These are phyloP conservation scores for Dactylellina drechsleri DNA, from an alignment of 2,329 filamentous ascomycete genomes.

Conservation along the genomic window DNA sequence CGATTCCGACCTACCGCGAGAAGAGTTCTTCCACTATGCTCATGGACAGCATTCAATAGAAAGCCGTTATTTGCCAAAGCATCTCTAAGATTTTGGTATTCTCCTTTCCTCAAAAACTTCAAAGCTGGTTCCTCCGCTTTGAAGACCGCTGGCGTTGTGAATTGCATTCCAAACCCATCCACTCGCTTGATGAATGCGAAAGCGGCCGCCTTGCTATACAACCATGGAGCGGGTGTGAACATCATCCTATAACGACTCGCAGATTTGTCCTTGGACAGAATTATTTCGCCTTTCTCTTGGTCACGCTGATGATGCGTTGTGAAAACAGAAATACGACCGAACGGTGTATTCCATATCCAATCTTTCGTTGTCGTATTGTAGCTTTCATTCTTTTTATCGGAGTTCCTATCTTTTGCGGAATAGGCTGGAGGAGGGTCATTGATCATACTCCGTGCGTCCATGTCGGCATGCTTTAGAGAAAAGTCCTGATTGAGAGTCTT, in stretches of 20 bases:
- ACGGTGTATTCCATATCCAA: slow-evolving; percentile 45
- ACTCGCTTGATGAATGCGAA: slow-evolving; percentile 46
- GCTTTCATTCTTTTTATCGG: neutral
- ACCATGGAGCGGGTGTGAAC: slow-evolving; percentile 46
- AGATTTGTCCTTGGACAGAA: slow-evolving; percentile 39
- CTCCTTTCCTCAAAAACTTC: slow-evolving; percentile 36
- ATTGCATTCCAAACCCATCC: slow-evolving; percentile 50
- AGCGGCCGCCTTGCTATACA: slow-evolving; percentile 44
- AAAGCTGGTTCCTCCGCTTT: slow-evolving; percentile 47
- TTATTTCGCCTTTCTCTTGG: neutral
- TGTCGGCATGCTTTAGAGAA: slow-evolving; percentile 13
- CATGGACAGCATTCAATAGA: slow-evolving; percentile 45
- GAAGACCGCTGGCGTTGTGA: slow-evolving; percentile 43
- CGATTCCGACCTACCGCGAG: slow-evolving; percentile 22
- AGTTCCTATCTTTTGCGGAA: slow-evolving; percentile 1
- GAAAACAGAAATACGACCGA: slow-evolving; percentile 50
- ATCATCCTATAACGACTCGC: slow-evolving; percentile 48
- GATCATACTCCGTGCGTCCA: neutral
- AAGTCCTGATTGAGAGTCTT: slow-evolving; percentile 39
- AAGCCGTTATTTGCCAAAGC: slow-evolving; percentile 35
- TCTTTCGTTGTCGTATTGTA: slow-evolving; percentile 49
- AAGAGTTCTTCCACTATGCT: slow-evolving; percentile 37
- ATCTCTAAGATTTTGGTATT: slow-evolving; percentile 34
- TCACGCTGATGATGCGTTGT: slow-evolving; percentile 40
- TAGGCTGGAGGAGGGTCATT: slow-evolving; percentile 40